Percentiles rank a stretch among this genome's conserved stretches.
These are phyloP conservation scores for Debaryomyces robertsiae DNA, from an alignment of 1,139 yeast genomes.

Conservation along the genomic window DNA sequence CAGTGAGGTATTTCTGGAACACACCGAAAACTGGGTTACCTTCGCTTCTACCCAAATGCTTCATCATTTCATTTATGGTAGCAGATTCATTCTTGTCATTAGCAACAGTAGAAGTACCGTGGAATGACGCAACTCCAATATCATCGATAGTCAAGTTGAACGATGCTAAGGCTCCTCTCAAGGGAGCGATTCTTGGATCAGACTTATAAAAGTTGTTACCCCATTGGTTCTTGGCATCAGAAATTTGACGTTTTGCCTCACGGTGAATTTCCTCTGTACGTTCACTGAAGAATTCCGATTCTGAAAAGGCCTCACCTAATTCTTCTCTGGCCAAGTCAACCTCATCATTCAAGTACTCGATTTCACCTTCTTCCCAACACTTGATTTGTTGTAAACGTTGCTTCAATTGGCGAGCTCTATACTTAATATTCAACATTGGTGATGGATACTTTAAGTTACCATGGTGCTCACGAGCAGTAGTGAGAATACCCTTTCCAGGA, in stretches of 20 bases:
- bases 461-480: constrained; percentile 94
- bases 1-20: constrained; percentile 97
- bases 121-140: constrained; percentile 97
- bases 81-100: constrained; percentile 97
- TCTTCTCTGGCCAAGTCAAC: constrained; percentile 67
- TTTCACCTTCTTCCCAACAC: constrained; percentile 83
- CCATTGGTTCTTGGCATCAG: constrained; percentile 90
- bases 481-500: constrained; percentile 99
- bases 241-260: constrained; percentile 83
- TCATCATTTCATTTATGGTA: constrained; percentile 88
- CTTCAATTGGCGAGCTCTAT: constrained; percentile 90
- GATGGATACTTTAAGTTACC: constrained; percentile 81
- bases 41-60: constrained; percentile 92
- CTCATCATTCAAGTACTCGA: constrained; percentile 52
- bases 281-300: constrained; percentile 64
- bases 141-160: constrained; percentile 93
- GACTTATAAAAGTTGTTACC: constrained; percentile 92
- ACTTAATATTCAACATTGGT: constrained; percentile 83
- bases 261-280: constrained; percentile 85
- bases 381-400: constrained; percentile 78
- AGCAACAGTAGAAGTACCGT: constrained; percentile 97
- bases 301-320: constrained; percentile 57
- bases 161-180: constrained; percentile 95
- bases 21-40: constrained; percentile 98
- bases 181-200: constrained; percentile 94